Evolutionary conservation across 106 monocot genomes (phyloP), one percentile per base, ranked within the genome.

Genomic region (Xerophyta viscosa): DNA sequence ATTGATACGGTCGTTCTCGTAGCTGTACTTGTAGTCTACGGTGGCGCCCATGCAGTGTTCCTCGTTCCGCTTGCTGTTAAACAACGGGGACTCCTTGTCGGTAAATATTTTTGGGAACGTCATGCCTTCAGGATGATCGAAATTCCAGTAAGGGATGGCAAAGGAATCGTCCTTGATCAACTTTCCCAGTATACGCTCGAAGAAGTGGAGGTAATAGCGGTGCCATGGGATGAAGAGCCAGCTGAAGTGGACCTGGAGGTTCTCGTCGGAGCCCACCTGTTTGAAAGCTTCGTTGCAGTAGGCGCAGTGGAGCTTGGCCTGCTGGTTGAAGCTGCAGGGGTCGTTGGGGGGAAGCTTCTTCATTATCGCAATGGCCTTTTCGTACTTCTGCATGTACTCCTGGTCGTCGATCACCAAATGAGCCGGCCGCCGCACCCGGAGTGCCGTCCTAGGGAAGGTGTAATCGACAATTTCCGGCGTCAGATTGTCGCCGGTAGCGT

Each of bases 221-320:
- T 65, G 72, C 65, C 65, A 72, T 12, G 72, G 72, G 41, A 59
- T 23, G 65, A 72, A 72, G 13, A 65, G 2, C 72, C 72, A 72
- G 31, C 44, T 59, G 59, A 1, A 37, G 49, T 72, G 72, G 4
- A 74, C 67, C 47, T 74, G 66, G 21, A 67, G 20, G 13, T 39
- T 39, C 11, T 33, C 11, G 33, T 11, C 7, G 22, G 20, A 0
- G 29, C 61, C 0, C 9, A 30, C 6, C 66, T 71, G 71, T 23
- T 64, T 37, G 45, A 62, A 78, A 27, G 53, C 58, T 22, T 31
- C 56, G 64, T 72, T 64, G 67, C 78, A 78, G 63, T 63, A 72
- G 8, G 64, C 68, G 41, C 72, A 68, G 57, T 78, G 78, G 24
- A 72, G 13, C 2, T 41, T 46, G 20, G 78, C 72, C 29, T 78